Evolutionary conservation across 805 yeast species (phyloP), one percentile per base, ranked within the genome.

Genomic region (Jamesozyma hellenica): DNA sequence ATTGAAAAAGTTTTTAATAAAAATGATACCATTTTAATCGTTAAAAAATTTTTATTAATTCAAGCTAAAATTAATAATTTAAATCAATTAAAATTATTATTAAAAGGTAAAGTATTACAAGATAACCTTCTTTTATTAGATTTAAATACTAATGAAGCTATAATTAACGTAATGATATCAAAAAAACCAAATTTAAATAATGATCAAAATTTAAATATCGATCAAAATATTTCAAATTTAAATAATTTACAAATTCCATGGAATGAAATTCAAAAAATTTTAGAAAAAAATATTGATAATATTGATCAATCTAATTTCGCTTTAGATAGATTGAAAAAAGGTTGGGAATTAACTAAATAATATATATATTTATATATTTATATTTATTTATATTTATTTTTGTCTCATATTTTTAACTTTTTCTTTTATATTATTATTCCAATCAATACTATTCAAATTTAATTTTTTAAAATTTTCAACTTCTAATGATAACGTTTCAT

Each of bases 51-150:
- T 17, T 41, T 61, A n/a, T 43, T 55, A 1, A 43, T 47, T 8
- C 53, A 55, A 2, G 60, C 52, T 1, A 53, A 54, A 7, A 65
- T 63, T 2, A 56, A 63, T 18, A 49, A 53, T 11, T 58, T 71
- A 1, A 51, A 59, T 13, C 66, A 73, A 46, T 42, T 77, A 33
- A 75, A 74, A 51, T 56, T 79, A 15, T 59, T 79, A 49, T 50
- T 75, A 34, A 79, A 76, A 53, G 81, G 83, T 3, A 78, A 76
- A 55, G 83, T 78, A 8, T 58, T 76, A 16, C 72, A 70, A 29
- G 83, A 79, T 51, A 58, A 74, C 4, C 53, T 70, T 4, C 43
- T 64, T 4, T 41, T 77, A 16, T 53, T 53, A 6, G 61, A 60
- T 4, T 29, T 41, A 9, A 52, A 43, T 4, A 53, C 51, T 15